Conservation (phyloP, 2,329 filamentous ascomycete genomes). For the Diaporthe sp. region DNA sequence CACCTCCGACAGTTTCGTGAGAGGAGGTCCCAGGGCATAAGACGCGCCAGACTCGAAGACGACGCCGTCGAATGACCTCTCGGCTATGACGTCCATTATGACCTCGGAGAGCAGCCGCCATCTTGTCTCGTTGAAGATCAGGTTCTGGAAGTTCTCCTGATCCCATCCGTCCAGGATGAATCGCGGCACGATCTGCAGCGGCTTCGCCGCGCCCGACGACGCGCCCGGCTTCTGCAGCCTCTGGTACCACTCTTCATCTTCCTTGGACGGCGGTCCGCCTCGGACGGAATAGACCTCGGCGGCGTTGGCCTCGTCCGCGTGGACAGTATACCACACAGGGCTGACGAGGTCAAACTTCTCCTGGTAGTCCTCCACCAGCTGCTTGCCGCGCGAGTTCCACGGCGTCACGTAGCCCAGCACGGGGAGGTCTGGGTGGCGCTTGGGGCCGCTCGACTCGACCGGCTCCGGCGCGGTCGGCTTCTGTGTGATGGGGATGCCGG, state of each 20-base stretch:
- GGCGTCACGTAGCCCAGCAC: conserved; percentile 45
- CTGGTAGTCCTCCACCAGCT: conserved; percentile 44
- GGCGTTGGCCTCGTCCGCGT: conserved; percentile 36
- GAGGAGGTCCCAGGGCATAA: conserved; percentile 41
- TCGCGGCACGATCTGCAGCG: conserved; percentile 41
- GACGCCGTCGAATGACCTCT: conserved; percentile 43
- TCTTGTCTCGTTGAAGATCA: conserved; percentile 45
- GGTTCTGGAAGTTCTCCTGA: conserved; percentile 41
- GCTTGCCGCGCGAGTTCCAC: conserved; percentile 44
- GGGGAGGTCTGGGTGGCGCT: conserved; percentile 37
- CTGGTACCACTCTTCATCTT: conserved; percentile 41
- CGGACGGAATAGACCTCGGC: conserved; percentile 41
- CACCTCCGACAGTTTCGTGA: conserved; percentile 39
- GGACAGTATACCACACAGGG: conserved; percentile 46
- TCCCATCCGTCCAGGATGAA: conserved; percentile 45
- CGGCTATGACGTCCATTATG: conserved; percentile 41
- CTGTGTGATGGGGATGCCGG: neutral
- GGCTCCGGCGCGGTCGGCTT: conserved; percentile 27
- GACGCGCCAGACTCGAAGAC: conserved; percentile 45
- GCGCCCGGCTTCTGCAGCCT: conserved; percentile 32
- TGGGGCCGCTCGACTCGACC: conserved; percentile 6
- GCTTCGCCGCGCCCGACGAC: neutral
- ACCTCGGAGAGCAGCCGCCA: conserved; percentile 39
- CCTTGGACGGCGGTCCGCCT: conserved; percentile 41
- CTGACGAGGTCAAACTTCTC: conserved; percentile 45